A percentile compares a stretch with the other conserved stretches of the same genome.
Conservation (phyloP, 768 basidiomycete genomes). For the Amanita pallidorosea region DNA sequence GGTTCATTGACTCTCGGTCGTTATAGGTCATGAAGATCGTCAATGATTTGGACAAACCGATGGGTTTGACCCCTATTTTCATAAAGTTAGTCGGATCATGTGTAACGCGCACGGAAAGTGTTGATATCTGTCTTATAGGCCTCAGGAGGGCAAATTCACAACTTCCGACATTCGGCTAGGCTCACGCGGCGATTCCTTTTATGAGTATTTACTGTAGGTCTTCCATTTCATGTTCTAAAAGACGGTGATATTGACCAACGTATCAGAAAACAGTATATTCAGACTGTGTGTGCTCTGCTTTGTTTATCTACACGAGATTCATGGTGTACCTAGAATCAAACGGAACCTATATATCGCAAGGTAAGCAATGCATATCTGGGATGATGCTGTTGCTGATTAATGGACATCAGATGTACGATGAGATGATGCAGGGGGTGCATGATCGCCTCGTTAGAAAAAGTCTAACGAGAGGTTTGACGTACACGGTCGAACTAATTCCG, state of each 20-base stretch:
- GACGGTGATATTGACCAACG: background rate
- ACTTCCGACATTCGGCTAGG: slow-evolving; percentile 78
- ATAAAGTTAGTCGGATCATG: slow-evolving; percentile 42
- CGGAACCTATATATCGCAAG: slow-evolving; percentile 69
- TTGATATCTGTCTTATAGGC: slow-evolving; percentile 14
- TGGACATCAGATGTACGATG: slow-evolving; percentile 68
- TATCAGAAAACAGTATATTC: slow-evolving; percentile 67
- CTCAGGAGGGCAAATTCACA: slow-evolving; percentile 35
- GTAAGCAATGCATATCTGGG: slow-evolving; percentile 22
- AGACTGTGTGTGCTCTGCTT: slow-evolving; percentile 41
- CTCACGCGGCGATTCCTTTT: slow-evolving; percentile 90
- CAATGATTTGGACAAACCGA: slow-evolving; percentile 43
- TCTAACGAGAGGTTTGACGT: slow-evolving; percentile 43
- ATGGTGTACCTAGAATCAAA: slow-evolving; percentile 41
- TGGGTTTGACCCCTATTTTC: slow-evolving; percentile 78
- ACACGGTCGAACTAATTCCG: slow-evolving; percentile 78
- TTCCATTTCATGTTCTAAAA: background rate
- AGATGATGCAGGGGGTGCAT: slow-evolving; percentile 76
- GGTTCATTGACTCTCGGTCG: slow-evolving; percentile 6
- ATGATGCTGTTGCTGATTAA: background rate
- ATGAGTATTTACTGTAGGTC: slow-evolving; percentile 76
- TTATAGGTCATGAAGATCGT: slow-evolving; percentile 48
- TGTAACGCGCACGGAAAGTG: background rate
- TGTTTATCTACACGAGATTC: background rate
- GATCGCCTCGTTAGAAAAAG: slow-evolving; percentile 60